Evolutionary conservation across 2,329 filamentous ascomycete species (phyloP).

Genomic region (Amauroascus verrucosus): DNA sequence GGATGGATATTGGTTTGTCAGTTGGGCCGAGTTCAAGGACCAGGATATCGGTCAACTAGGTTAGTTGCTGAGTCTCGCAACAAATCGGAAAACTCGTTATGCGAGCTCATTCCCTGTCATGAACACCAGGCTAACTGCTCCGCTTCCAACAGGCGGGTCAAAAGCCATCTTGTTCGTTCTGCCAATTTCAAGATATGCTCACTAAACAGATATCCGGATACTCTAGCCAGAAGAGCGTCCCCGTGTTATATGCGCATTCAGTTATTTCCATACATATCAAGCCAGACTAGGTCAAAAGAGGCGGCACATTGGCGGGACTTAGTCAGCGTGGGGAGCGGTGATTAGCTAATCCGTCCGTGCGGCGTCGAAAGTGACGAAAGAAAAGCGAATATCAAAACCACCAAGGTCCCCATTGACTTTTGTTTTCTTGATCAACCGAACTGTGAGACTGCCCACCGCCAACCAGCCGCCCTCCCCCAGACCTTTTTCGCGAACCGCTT

Average conservation of each 20-base stretch:
- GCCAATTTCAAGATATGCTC: no score
- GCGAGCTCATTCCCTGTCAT: background rate
- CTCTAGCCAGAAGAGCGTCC: no score
- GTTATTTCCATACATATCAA: no score
- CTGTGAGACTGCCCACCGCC: background rate
- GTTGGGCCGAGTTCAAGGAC: background rate
- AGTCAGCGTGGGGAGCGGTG: background rate
- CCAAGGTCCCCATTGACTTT: slow-evolving; percentile 6
- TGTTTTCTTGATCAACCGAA: background rate
- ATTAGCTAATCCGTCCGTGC: background rate
- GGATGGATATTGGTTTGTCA: background rate
- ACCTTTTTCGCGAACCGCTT: background rate
- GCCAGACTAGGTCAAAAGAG: no score
- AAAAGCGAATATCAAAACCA: background rate
- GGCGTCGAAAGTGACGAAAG: background rate
- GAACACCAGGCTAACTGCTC: background rate
- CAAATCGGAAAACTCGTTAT: background rate
- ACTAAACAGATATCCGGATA: no score
- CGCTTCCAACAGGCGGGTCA: no score
- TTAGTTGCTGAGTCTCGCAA: background rate
- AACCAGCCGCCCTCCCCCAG: background rate
- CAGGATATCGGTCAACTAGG: background rate
- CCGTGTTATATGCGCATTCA: no score
- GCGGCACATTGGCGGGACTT: no score
- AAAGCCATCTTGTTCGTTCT: no score